Evolutionary conservation across 2,329 filamentous ascomycete genomes (phyloP), one percentile per base, ranked within the genome.

Genomic region (Epichloe typhina): DNA sequence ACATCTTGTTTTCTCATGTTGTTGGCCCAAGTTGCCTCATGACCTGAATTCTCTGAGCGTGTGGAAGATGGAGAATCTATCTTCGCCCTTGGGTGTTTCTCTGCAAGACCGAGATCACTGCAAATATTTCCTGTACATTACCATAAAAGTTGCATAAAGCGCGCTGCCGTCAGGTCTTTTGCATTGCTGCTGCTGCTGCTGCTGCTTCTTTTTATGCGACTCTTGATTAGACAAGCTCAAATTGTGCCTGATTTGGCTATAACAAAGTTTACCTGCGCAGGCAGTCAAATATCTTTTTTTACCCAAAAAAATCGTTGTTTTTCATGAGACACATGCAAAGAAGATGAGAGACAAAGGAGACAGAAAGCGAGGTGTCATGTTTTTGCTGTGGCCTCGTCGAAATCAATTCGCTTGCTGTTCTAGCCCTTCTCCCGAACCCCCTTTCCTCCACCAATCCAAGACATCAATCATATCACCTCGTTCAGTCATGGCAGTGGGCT

Each of bases 51-150:
- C 45, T 39, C n/a, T 49, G 41, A 49, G 50, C 44, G 44, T 47
- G 37, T 47, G 49, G 44, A 33, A 45, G 31, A 26, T 15, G 46
- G 35, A 51, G 39, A 51, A 17, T 35, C 23, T 44, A 17, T 48
- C 46, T 35, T 40, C 40, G 31, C 13, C 26, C 21, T 33, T 39
- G 42, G 35, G 40, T 40, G 46, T 17, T 37, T 41, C 51, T 53
- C 39, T 44, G 33, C 43, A 35, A 46, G 51, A 50, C 46, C 37
- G 44, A 52, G 38, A 49, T 39, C 43, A 46, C 42, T 23, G 21
- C 31, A 49, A 52, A 44, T 48, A 38, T 69, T 66, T 71, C 68
- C 68, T 77, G 74, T 77, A 77, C 72, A 77, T 75, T 77, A 77
- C 68, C 64, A 67, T 72, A 61, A 65, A 46, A 70, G 69, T 69